Evolutionary conservation across 2,329 filamentous ascomycete genomes (phyloP).

Genomic region (Hymenoscyphus fructigenus): DNA sequence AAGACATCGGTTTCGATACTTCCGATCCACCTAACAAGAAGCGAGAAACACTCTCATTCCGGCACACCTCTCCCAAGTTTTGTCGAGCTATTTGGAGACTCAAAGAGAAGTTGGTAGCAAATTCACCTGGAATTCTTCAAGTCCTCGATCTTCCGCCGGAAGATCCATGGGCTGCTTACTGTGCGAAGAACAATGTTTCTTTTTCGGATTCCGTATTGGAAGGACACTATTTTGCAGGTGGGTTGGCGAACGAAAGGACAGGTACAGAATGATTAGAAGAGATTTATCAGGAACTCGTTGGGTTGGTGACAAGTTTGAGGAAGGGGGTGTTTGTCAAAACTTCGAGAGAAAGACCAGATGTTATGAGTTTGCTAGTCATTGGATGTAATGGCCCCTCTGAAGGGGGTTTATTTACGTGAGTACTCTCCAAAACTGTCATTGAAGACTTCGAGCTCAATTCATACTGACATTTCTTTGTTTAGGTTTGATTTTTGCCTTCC

Average conservation of each 20-base stretch:
- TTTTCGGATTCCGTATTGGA: background rate
- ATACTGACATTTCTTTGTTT: background rate
- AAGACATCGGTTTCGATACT: background rate
- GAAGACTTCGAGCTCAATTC: background rate
- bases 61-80: background rate
- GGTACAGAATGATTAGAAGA: background rate
- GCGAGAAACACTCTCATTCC: background rate
- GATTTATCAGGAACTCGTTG: background rate
- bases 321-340: background rate
- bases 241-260: background rate
- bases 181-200: background rate
- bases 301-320: background rate
- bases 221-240: background rate
- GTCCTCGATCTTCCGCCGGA: background rate
- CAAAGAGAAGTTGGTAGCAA: background rate
- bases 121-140: background rate
- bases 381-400: background rate
- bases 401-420: background rate
- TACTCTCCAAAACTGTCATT: background rate
- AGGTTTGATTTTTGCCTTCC: background rate
- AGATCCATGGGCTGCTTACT: background rate
- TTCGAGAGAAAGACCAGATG: background rate
- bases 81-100: background rate
- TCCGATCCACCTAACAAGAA: background rate
- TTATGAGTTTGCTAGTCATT: background rate